Base-by-base conservation (phyloP, 495 filamentous ascomycete species). In the Penicillium parvum region DNA sequence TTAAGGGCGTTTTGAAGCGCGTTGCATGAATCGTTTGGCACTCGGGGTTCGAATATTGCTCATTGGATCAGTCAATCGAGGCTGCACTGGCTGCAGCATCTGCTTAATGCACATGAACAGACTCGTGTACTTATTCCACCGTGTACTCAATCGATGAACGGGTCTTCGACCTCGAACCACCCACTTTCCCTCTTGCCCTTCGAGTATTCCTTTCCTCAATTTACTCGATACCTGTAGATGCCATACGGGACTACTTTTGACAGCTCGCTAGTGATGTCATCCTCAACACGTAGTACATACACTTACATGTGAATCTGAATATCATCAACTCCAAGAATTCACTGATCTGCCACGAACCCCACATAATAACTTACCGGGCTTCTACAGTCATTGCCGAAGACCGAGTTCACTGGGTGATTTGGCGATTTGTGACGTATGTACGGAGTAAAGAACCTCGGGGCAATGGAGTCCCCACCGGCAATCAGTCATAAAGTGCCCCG, bases 391-490 rank as follows among this genome's bases (percentile, higher is more conserved):
- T n/a, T 27, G 2, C 25, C 28, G 28, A 30, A 15, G 28, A 30
- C n/a, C 28, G 28, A 15, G 2, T 27, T 11, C 12, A 15, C 28
- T n/a, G n/a, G n/a, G n/a, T n/a, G n/a, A n/a, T n/a, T n/a, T n/a
- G n/a, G n/a, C 20, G n/a, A 20, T 26, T 32, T 35, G 53, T 57
- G 53, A 57, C 53, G 53, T 57, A 53, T 45, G 5, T 15, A 27
- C 7, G n/a, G n/a, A n/a, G n/a, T n/a, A n/a, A 38, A 33, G 11
- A 23, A 27, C 40, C 35, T 52, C 57, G 57, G 57, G 58, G 57
- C 49, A 61, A 54, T 41, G 53, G 39, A 50, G 57, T 61, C 57
- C 57, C 57, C 57, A 57, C 57, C 52, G 49, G 37, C 36, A 36
- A 43, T 55, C 50, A 43, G 19, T 46, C 49, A 25, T 26, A 26